phyloP scores from a whole-genome alignment of 768 basidiomycete species.

The Russula olivacea region DNA sequence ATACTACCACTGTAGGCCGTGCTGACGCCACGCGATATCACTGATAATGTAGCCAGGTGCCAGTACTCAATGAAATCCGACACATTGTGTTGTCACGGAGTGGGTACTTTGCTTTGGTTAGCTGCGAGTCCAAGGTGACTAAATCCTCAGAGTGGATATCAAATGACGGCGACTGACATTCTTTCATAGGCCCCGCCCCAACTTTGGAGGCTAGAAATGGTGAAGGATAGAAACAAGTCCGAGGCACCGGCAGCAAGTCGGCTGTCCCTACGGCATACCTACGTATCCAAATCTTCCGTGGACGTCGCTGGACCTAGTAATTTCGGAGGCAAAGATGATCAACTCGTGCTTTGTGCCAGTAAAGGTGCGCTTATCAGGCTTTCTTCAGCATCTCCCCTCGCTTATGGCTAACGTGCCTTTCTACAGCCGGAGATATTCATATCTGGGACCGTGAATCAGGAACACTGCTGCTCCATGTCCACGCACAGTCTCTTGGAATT shows the following conservation, averaged over 20 bases:
- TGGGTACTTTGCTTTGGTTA: conserved; percentile 58
- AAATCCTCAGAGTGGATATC: not conserved
- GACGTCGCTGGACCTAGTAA: conserved; percentile 80
- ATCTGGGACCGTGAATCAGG: conserved; percentile 85
- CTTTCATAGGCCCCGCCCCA: conserved; percentile 60
- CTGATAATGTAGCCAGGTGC: conserved; percentile 48
- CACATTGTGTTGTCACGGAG: conserved; percentile 60
- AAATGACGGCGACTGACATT: not conserved
- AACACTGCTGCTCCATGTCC: conserved; percentile 62
- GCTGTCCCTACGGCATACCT: conserved; percentile 56
- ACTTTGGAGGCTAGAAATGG: conserved; percentile 63
- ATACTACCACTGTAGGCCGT: not conserved
- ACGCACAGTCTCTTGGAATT: conserved; percentile 53
- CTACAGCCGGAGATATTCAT: conserved; percentile 69
- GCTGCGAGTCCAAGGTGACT: conserved; percentile 67
- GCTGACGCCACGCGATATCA: conserved; percentile 18
- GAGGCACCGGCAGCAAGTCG: conserved; percentile 27
- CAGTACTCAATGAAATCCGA: conserved; percentile 66
- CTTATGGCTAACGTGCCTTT: conserved; percentile 3
- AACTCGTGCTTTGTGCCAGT: conserved; percentile 70
- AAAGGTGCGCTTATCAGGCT: conserved; percentile 45
- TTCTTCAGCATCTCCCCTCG: conserved; percentile 5
- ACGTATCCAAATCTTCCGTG: conserved; percentile 59
- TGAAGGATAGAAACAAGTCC: conserved; percentile 48
- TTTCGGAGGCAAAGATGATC: conserved; percentile 75